Conservation (phyloP, 345 rosid species). For the Moricandia moricandioides region DNA sequence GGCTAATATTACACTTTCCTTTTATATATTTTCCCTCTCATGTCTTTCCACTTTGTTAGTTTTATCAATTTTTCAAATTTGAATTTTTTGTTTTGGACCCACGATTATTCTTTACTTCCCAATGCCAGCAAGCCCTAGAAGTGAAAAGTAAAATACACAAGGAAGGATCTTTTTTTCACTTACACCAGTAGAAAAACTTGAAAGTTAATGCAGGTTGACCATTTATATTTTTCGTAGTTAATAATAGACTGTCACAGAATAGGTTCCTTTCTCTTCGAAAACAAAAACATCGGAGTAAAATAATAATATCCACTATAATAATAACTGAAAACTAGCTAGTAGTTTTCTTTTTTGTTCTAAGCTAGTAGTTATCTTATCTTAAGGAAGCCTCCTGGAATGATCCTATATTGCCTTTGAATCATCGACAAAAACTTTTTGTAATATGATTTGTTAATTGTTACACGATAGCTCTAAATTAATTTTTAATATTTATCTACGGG, state of each 20-base stretch:
- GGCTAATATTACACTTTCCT: constrained; percentile 37
- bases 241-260: constrained; percentile 8
- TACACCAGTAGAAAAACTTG: not conserved
- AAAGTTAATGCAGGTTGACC: constrained; percentile 36
- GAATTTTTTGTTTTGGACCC: constrained; percentile 19
- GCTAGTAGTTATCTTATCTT: not conserved
- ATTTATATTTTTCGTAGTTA: constrained; percentile 3
- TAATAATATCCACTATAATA: not conserved
- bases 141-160: not conserved
- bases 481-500: constrained; percentile 5
- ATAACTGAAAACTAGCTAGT: not conserved
- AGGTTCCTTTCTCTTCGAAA: constrained; percentile 3
- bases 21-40: constrained; percentile 27
- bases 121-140: not conserved
- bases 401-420: not conserved
- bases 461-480: not conserved
- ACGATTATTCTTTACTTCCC: constrained; percentile 14
- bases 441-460: not conserved
- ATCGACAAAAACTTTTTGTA: not conserved
- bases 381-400: constrained; percentile 27
- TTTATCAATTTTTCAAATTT: constrained; percentile 10
- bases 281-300: not conserved
- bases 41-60: not conserved
- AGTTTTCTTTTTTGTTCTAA: not conserved
- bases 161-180: constrained; percentile 15